Evolutionary conservation across 768 basidiomycete species (phyloP).

Genomic region (Mycena filopes): DNA sequence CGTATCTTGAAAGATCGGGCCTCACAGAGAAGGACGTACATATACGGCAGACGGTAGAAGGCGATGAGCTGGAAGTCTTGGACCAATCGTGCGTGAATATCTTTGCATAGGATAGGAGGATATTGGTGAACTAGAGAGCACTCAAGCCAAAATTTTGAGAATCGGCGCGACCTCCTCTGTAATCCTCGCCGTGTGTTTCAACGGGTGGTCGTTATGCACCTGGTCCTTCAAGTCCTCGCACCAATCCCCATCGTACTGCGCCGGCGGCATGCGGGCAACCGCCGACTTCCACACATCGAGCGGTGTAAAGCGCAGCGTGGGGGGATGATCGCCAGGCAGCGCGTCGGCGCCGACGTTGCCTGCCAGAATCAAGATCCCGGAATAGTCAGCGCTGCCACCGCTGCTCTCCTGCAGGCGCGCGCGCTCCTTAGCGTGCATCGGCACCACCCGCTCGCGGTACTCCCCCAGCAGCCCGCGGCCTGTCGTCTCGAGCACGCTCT

Average conservation of each 20-base stretch:
- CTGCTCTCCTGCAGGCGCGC: slow-evolving; percentile 39
- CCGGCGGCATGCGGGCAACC: background rate
- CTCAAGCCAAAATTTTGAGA: too few relatives aligned
- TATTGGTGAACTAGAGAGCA: too few relatives aligned
- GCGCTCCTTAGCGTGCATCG: slow-evolving; percentile 12
- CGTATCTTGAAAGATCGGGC: too few relatives aligned
- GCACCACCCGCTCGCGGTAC: slow-evolving; percentile 1
- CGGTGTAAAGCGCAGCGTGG: slow-evolving; percentile 11
- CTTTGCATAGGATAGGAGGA: too few relatives aligned
- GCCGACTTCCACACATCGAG: background rate
- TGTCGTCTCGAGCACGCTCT: background rate
- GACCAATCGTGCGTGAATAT: too few relatives aligned
- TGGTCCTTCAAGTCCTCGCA: slow-evolving; percentile 15
- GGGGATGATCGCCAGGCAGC: slow-evolving; percentile 2
- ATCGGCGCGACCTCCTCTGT: too few relatives aligned
- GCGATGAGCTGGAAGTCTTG: too few relatives aligned
- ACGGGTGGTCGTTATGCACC: slow-evolving; percentile 18
- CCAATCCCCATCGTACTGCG: slow-evolving; percentile 8
- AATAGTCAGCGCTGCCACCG: slow-evolving; percentile 33
- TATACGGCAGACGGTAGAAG: too few relatives aligned
- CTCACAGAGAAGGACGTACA: too few relatives aligned
- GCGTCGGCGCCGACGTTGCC: slow-evolving; percentile 11
- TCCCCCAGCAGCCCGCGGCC: background rate
- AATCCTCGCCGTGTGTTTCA: too few relatives aligned
- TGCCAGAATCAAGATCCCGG: slow-evolving; percentile 9